Conservation (phyloP, 495 filamentous ascomycete species). For the Filosporella fistucella region DNA sequence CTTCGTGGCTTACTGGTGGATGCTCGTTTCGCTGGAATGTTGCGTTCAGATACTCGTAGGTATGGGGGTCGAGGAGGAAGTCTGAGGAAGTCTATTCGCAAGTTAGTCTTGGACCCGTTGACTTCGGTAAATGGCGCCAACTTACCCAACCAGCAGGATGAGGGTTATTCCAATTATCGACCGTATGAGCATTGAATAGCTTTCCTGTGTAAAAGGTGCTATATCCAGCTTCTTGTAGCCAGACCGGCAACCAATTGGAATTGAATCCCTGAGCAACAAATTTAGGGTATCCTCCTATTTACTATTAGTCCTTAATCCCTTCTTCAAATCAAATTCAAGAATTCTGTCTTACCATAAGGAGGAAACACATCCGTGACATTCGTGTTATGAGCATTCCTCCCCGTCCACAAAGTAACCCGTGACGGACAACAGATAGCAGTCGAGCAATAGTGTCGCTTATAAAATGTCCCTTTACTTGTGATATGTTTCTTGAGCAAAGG, state of each 20-base stretch:
- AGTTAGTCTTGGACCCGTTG: too few relatives aligned
- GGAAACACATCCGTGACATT: constrained; percentile 65
- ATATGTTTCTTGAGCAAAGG: constrained; percentile 44
- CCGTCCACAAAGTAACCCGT: constrained; percentile 58
- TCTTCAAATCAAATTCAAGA: neutral
- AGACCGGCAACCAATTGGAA: constrained; percentile 57
- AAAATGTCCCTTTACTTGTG: constrained; percentile 44
- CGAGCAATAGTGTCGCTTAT: constrained; percentile 50
- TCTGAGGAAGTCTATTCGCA: constrained; percentile 53
- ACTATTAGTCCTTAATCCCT: neutral
- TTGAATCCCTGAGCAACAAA: constrained; percentile 60
- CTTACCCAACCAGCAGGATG: constrained; percentile 48
- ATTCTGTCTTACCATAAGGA: constrained; percentile 41
- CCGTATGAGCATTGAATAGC: constrained; percentile 56
- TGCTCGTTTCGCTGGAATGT: constrained; percentile 58
- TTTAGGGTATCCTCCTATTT: constrained; percentile 61
- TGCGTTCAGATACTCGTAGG: constrained; percentile 60
- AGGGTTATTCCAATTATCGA: constrained; percentile 50
- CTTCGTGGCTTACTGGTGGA: constrained; percentile 46
- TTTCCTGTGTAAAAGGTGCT: constrained; percentile 67
- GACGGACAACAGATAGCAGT: constrained; percentile 58
- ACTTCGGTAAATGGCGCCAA: too few relatives aligned
- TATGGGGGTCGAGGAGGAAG: constrained; percentile 63
- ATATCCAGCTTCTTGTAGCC: constrained; percentile 61
- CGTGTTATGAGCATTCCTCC: constrained; percentile 62